Evolutionary conservation across 2,329 filamentous ascomycete genomes (phyloP).

Genomic region (Zymoseptoria passerinii): DNA sequence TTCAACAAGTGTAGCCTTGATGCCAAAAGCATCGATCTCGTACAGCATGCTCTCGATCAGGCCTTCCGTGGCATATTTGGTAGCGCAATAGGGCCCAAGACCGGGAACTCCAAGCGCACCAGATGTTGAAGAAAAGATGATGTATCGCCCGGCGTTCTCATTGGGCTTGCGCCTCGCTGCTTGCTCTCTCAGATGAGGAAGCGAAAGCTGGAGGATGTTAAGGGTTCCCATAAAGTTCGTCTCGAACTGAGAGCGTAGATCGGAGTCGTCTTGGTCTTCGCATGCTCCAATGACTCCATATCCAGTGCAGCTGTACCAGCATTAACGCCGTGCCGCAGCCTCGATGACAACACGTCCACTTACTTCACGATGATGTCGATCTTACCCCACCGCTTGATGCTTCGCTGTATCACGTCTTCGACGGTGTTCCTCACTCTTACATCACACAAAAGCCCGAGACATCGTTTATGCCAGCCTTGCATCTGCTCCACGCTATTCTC

Average conservation of each 20-base stretch:
- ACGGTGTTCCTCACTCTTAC: constrained; percentile 77
- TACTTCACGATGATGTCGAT: constrained; percentile 81
- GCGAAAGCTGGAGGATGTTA: constrained; percentile 80
- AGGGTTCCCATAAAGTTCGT: constrained; percentile 95
- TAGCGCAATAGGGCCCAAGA: constrained; percentile 87
- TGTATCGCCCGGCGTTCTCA: constrained; percentile 58
- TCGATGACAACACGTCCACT: constrained; percentile 6
- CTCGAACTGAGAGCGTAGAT: constrained; percentile 91
- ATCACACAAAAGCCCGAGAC: constrained; percentile 78
- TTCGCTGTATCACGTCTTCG: constrained; percentile 57
- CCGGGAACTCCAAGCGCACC: constrained; percentile 91
- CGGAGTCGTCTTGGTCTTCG: constrained; percentile 93
- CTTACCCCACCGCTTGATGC: constrained; percentile 61
- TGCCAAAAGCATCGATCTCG: constrained; percentile 83
- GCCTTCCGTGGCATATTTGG: constrained; percentile 93
- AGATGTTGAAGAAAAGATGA: constrained; percentile 90
- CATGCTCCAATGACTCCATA: constrained; percentile 93
- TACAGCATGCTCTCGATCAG: constrained; percentile 95
- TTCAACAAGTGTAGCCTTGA: constrained; percentile 89
- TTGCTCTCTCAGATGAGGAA: constrained; percentile 79
- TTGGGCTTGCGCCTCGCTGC: constrained; percentile 29
- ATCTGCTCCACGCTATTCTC: constrained; percentile 68
- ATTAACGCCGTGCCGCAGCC: neutral
- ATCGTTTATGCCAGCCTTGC: constrained; percentile 61
- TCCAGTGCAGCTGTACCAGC: constrained; percentile 58